Conservation (phyloP, 2,329 filamentous ascomycete species). For the Ophioceras dolichostomum region DNA sequence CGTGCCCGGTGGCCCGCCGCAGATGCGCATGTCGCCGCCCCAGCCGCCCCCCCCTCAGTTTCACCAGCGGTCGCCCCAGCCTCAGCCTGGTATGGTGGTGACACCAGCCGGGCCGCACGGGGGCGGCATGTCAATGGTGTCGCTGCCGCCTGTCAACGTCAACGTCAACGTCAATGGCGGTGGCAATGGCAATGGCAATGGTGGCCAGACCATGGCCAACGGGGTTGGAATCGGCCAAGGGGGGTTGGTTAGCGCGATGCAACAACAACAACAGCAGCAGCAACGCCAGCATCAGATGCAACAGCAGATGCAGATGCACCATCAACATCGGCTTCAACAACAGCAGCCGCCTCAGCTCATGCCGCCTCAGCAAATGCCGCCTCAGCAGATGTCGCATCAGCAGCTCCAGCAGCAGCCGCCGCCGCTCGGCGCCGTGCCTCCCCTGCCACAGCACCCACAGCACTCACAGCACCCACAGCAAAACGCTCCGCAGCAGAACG, state of each 20-base stretch:
- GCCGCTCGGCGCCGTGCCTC: constrained; percentile 14
- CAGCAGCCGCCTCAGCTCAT: constrained; percentile 12
- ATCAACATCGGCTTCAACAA: background rate
- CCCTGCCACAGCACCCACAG: constrained; percentile 14
- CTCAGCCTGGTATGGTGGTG: background rate
- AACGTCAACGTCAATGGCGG: no score
- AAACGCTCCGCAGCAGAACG: constrained; percentile 3
- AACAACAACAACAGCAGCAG: no score
- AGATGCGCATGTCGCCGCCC: background rate
- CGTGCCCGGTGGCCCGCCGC: no score
- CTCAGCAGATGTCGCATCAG: constrained; percentile 5
- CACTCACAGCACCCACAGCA: constrained; percentile 4
- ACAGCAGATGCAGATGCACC: constrained; percentile 2
- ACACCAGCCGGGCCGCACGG: constrained; percentile 1
- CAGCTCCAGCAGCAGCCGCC: constrained; percentile 13
- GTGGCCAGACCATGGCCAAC: no score
- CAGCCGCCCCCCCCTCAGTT: background rate
- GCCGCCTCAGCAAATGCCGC: constrained; percentile 14
- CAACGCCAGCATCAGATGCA: constrained; percentile 4
- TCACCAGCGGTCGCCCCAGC: constrained; percentile 1
- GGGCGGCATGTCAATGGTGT: constrained; percentile 5
- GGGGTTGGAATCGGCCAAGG: no score
- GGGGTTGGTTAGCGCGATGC: no score
- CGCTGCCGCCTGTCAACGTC: background rate
- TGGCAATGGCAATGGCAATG: no score